Percentiles rank a stretch among this genome's conserved stretches.
Evolutionary conservation across 331 rosid species (phyloP).

Genomic region (Cydonia oblonga): DNA sequence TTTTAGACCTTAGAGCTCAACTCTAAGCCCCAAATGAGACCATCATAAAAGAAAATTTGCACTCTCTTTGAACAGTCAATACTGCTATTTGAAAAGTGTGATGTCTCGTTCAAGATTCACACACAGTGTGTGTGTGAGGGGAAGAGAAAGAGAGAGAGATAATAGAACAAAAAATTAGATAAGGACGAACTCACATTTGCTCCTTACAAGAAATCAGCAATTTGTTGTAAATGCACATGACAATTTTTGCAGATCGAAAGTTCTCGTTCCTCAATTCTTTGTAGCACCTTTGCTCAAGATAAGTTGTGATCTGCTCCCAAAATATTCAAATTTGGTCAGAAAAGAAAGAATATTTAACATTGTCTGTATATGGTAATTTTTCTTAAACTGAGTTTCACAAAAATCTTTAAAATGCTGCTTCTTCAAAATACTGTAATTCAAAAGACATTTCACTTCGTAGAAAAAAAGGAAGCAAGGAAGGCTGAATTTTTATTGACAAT

Average conservation of each 20-base stretch:
- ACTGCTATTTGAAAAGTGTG: neutral
- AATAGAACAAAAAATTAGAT: neutral
- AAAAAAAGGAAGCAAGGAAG: neutral
- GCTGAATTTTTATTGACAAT: neutral
- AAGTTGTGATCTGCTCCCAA: constrained; percentile 55
- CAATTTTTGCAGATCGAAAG: constrained; percentile 51
- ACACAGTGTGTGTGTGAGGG: neutral
- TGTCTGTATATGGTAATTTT: neutral
- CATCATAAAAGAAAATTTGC: neutral
- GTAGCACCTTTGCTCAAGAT: constrained; percentile 93
- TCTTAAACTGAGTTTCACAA: neutral
- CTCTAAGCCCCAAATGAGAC: neutral
- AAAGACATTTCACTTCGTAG: neutral
- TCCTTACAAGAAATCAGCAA: constrained; percentile 70
- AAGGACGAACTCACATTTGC: constrained; percentile 66
- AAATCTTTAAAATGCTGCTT: neutral
- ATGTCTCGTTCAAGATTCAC: neutral
- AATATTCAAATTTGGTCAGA: constrained; percentile 14
- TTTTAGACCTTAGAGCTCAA: neutral
- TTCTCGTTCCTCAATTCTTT: constrained; percentile 77
- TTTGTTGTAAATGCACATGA: constrained; percentile 78
- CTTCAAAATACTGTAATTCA: neutral
- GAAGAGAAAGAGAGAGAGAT: neutral
- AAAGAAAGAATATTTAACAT: neutral
- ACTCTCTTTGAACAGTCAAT: neutral